Conservation (phyloP, 2,329 filamentous ascomycete species). For the Pseudocercospora crystallina region DNA sequence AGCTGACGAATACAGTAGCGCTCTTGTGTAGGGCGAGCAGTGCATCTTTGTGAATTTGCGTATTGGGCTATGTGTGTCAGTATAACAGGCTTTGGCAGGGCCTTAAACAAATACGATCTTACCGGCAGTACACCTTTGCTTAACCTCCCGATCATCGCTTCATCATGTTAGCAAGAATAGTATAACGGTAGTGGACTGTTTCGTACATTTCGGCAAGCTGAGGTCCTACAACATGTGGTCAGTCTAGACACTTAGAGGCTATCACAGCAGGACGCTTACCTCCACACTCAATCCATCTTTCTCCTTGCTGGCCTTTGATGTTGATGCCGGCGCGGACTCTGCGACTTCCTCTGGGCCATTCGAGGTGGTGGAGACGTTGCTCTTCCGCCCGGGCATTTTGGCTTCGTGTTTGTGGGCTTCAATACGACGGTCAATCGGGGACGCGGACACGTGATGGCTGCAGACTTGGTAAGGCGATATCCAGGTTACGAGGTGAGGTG, state of each 20-base stretch:
- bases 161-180: not conserved
- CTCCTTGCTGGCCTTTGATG: constrained; percentile 23
- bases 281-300: constrained; percentile 47
- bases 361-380: constrained; percentile 43
- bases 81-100: constrained; percentile 77
- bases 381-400: constrained; percentile 50
- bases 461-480: no score
- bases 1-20: constrained; percentile 80
- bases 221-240: constrained; percentile 11
- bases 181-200: not conserved
- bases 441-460: no score
- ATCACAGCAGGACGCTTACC: constrained; percentile 14
- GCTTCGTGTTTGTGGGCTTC: no score
- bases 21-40: constrained; percentile 77
- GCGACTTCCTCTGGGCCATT: constrained; percentile 40
- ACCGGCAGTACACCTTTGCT: constrained; percentile 15
- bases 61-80: constrained; percentile 54
- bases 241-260: no score
- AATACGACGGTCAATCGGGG: no score
- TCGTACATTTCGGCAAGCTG: constrained; percentile 59
- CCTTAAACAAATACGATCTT: no score
- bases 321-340: constrained; percentile 28
- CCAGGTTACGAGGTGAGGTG: no score
- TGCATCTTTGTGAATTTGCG: constrained; percentile 80
- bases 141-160: constrained; percentile 7